These are phyloP conservation scores for Colletotrichum euphorbiae DNA, from an alignment of 2,329 filamentous ascomycete species.

Conservation along the genomic window DNA sequence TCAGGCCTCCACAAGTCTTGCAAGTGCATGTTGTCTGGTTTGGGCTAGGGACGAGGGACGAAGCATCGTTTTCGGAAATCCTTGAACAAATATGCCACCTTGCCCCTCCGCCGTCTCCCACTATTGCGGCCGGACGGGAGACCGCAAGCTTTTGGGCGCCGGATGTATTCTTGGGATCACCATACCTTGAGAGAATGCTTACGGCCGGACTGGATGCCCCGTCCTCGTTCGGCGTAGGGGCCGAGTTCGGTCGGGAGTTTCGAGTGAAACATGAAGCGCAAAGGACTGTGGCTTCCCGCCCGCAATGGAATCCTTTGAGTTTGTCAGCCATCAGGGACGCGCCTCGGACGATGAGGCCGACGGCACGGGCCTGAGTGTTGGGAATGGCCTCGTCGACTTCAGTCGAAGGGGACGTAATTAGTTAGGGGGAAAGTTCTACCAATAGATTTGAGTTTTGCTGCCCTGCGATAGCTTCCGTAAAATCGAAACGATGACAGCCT, in stretches of 20 bases:
- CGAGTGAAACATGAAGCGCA: conserved; percentile 21
- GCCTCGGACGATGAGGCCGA: conserved; percentile 17
- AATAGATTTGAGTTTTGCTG: conserved; percentile 13
- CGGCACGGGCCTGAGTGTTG: not conserved
- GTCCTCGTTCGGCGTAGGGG: conserved; percentile 28
- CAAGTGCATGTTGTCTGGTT: conserved; percentile 1
- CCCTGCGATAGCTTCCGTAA: conserved; percentile 3
- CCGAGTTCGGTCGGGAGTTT: conserved; percentile 33
- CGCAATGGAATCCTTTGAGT: conserved; percentile 18
- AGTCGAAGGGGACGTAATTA: conserved; percentile 1
- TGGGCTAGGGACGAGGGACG: conserved; percentile 12
- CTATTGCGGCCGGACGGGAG: conserved; percentile 15
- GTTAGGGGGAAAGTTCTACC: not conserved
- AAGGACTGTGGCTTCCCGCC: conserved; percentile 10
- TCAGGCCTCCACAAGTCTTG: conserved; percentile 10
- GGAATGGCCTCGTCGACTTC: conserved; percentile 13
- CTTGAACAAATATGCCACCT: conserved; percentile 7
- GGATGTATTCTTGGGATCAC: conserved; percentile 4
- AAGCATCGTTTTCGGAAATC: conserved; percentile 29
- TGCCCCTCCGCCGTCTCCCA: not conserved
- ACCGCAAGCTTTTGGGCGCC: conserved; percentile 18
- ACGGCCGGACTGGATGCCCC: conserved; percentile 23
- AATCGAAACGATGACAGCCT: conserved; percentile 34
- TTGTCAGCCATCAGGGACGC: conserved; percentile 10
- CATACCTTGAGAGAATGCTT: not conserved